phyloP scores from a whole-genome alignment of 2,329 filamentous ascomycete species.

The Beauveria rudraprayagi region DNA sequence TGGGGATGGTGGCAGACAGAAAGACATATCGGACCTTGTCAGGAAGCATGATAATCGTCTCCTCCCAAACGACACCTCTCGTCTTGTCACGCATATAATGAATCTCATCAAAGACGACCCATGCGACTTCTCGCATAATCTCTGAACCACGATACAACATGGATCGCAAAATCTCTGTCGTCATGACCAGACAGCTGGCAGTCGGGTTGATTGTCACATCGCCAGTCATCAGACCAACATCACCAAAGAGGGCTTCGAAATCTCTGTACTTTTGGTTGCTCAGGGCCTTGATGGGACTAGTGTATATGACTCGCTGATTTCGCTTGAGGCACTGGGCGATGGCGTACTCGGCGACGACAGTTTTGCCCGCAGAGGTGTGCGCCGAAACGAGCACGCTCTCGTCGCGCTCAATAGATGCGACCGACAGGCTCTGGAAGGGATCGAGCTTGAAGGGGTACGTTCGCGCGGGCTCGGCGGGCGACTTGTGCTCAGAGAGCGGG shows the following conservation, averaged over 20 bases:
- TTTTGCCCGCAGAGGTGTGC: conserved; percentile 96
- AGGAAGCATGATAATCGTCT: conserved; percentile 94
- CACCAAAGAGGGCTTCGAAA: conserved; percentile 90
- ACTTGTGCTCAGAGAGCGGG: conserved; percentile 88
- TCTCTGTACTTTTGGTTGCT: conserved; percentile 99
- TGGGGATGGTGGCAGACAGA: conserved; percentile 94
- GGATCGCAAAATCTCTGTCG: conserved; percentile 95
- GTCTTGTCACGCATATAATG: conserved; percentile 96
- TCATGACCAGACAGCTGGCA: conserved; percentile 97
- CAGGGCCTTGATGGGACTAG: conserved; percentile 95
- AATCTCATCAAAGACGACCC: conserved; percentile 98
- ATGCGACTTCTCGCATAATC: conserved; percentile 98
- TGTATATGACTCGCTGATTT: conserved; percentile 98
- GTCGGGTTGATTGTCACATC: conserved; percentile 99
- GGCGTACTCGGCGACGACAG: conserved; percentile 95
- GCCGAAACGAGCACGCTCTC: conserved; percentile 96
- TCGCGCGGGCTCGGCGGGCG: conserved; percentile 78
- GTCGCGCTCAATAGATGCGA: conserved; percentile 88
- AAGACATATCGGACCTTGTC: conserved; percentile 99
- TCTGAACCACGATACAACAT: conserved; percentile 98
- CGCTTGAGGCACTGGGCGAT: conserved; percentile 95
- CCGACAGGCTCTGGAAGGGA: conserved; percentile 92
- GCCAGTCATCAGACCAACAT: conserved; percentile 96
- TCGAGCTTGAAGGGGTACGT: conserved; percentile 86
- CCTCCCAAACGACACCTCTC: conserved; percentile 96